Evolutionary conservation across 805 yeast species (phyloP), one percentile per base, ranked within the genome.

Genomic region (Sugiyamaella smithiae): DNA sequence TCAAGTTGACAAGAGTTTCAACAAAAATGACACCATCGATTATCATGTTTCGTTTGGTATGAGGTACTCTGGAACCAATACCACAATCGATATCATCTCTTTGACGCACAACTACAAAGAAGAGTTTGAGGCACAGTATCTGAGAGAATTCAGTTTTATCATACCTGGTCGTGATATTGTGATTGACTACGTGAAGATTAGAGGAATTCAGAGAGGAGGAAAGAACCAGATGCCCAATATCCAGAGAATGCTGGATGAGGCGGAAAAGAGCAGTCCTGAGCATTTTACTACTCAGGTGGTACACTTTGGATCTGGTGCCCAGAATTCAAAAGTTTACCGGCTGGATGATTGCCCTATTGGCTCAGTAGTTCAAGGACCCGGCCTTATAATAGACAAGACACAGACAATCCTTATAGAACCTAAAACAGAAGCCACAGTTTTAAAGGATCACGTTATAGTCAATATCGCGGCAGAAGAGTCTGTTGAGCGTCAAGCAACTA

Each of bases 51-150:
- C 75, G 55, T 68, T 88, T 53, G 88, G 88, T 61, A 69, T 88
- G 74, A 75, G 93, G 59, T 89, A 85, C 61, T 80, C 79, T 53
- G 96, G 96, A 6, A 84, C 95, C 12, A 96, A 89, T 59, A 84
- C 96, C 2, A 81, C 84, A 31, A 67, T 89, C 54, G 84, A 88
- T 84, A 79, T 85, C 9, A 7, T 35, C 22, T 35, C 38, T 5
- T 9, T n/a, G 11, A 35, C 38, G 17, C 9, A 7, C 7, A 20
- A 35, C 19, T 35, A 16, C 19, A 19, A 14, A 19, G 17, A 16
- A 35, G 38, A 35, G 9, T 35, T 35, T 35, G 38, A 35, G 22
- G 12, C 20, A 5, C 38, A 16, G 22, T 35, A 35, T 17, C 20
- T 35, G 22, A 35, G 38, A 35, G 38, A 35, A 19, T 35, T 35